phyloP scores from a whole-genome alignment of 2,329 filamentous ascomycete genomes.

The Hypoxylon sp. region DNA sequence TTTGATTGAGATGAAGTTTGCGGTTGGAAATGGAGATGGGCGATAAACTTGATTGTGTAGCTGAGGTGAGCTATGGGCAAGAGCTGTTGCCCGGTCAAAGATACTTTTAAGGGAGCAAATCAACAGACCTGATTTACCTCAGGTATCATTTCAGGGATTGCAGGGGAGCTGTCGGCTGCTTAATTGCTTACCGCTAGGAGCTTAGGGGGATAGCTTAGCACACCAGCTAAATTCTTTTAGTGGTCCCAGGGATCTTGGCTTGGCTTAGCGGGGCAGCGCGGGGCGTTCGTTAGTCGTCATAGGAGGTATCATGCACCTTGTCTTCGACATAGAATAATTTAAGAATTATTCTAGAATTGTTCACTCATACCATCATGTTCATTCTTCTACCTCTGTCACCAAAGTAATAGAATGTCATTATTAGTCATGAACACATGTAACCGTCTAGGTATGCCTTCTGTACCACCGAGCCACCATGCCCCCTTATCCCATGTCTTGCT shows the following conservation, averaged over 20 bases:
- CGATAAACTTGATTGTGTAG: conserved; percentile 15
- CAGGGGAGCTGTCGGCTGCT: no score
- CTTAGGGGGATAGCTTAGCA: no score
- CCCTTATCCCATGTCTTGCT: not conserved
- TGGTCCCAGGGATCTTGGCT: conserved; percentile 11
- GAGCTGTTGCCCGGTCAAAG: conserved; percentile 27
- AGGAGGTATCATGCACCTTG: not conserved
- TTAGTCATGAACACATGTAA: conserved; percentile 10
- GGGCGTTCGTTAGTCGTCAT: not conserved
- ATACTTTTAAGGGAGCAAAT: conserved; percentile 2
- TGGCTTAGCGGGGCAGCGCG: not conserved
- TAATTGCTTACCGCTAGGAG: no score
- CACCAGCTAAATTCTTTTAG: not conserved
- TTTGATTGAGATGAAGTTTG: no score
- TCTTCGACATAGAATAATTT: not conserved
- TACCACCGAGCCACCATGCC: no score
- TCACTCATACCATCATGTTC: not conserved
- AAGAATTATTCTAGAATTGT: not conserved
- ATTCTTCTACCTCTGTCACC: not conserved
- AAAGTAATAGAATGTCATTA: conserved; percentile 12
- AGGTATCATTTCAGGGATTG: no score
- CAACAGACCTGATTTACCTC: conserved; percentile 15
- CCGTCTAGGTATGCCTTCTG: not conserved
- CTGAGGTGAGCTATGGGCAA: conserved; percentile 11
- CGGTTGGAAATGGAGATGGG: not conserved